Percentiles rank a stretch among this genome's conserved stretches.
Conservation (phyloP, 2,329 filamentous ascomycete species). For the Talaromyces atroroseus region DNA sequence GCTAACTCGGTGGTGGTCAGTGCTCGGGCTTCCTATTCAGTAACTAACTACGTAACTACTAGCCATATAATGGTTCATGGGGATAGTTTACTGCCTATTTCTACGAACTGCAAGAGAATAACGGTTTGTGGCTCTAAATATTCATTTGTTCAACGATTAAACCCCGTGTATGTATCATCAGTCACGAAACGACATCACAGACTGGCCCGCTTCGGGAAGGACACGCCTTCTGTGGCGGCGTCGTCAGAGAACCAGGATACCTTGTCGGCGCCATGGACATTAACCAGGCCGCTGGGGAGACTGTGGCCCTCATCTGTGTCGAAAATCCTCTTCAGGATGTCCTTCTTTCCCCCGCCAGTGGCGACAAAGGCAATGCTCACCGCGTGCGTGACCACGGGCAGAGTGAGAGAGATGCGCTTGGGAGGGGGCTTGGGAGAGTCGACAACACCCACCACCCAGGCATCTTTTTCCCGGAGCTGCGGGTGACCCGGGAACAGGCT, state of each 20-base stretch:
- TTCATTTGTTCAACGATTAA: too few relatives aligned
- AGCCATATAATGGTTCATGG: too few relatives aligned
- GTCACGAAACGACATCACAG: slow-evolving; percentile 32
- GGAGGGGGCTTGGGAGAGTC: slow-evolving; percentile 94
- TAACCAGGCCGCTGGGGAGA: slow-evolving; percentile 82
- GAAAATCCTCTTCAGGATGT: slow-evolving; percentile 88
- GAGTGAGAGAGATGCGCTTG: slow-evolving; percentile 81
- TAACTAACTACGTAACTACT: too few relatives aligned
- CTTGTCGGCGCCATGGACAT: slow-evolving; percentile 74
- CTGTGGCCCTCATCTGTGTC: slow-evolving; percentile 65
- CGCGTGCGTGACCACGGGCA: slow-evolving; percentile 85
- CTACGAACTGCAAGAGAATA: too few relatives aligned
- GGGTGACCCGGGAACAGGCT: slow-evolving; percentile 88
- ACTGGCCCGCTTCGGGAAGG: slow-evolving; percentile 70
- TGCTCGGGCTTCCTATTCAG: neutral
- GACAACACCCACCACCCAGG: slow-evolving; percentile 88
- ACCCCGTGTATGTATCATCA: too few relatives aligned
- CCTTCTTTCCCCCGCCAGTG: slow-evolving; percentile 83
- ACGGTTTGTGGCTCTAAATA: too few relatives aligned
- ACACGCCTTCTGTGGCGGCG: slow-evolving; percentile 76
- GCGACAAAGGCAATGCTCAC: slow-evolving; percentile 86
- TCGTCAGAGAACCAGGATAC: slow-evolving; percentile 94
- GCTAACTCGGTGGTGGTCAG: neutral
- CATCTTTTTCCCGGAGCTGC: slow-evolving; percentile 75
- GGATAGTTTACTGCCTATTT: too few relatives aligned